Evolutionary conservation across 1,139 yeast genomes (phyloP).

Genomic region (Yamadazyma taylorii): DNA sequence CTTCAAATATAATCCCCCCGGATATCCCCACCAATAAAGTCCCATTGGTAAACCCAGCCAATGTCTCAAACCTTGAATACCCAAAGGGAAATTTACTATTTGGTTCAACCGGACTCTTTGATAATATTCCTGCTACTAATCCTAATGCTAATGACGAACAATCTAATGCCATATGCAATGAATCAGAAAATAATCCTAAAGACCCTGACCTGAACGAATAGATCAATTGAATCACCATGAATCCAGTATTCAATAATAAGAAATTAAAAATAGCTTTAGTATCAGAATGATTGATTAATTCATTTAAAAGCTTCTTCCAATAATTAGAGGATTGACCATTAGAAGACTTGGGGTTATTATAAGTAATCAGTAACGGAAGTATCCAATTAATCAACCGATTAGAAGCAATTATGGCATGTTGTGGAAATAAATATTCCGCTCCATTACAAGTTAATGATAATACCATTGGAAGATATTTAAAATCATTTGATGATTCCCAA

Average conservation of each 20-base stretch:
- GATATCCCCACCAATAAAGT: slow-evolving; percentile 84
- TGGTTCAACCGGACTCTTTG: slow-evolving; percentile 49
- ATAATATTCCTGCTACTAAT: slow-evolving; percentile 72
- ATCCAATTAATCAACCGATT: not conserved
- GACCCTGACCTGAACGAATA: slow-evolving; percentile 93
- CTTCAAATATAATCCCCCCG: slow-evolving; percentile 84
- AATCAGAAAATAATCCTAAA: slow-evolving; percentile 85
- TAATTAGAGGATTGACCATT: not conserved
- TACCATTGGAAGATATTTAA: too few relatives aligned
- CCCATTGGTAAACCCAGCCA: slow-evolving; percentile 95
- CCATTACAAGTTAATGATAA: too few relatives aligned
- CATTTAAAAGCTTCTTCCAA: slow-evolving; percentile 20
- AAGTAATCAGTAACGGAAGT: not conserved
- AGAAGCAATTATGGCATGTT: too few relatives aligned
- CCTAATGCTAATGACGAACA: slow-evolving; percentile 91
- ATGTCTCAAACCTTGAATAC: slow-evolving; percentile 76
- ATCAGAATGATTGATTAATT: slow-evolving; percentile 63
- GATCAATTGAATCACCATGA: slow-evolving; percentile 90
- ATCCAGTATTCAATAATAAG: slow-evolving; percentile 77
- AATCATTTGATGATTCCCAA: too few relatives aligned
- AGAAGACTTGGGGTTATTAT: not conserved
- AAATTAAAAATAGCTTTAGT: slow-evolving; percentile 90
- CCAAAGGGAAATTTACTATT: slow-evolving; percentile 84
- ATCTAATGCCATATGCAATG: slow-evolving; percentile 94
- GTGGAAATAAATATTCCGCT: too few relatives aligned